These are phyloP conservation scores for Colletotrichum higginsianum DNA, from an alignment of 2,329 filamentous ascomycete species.

Conservation along the genomic window DNA sequence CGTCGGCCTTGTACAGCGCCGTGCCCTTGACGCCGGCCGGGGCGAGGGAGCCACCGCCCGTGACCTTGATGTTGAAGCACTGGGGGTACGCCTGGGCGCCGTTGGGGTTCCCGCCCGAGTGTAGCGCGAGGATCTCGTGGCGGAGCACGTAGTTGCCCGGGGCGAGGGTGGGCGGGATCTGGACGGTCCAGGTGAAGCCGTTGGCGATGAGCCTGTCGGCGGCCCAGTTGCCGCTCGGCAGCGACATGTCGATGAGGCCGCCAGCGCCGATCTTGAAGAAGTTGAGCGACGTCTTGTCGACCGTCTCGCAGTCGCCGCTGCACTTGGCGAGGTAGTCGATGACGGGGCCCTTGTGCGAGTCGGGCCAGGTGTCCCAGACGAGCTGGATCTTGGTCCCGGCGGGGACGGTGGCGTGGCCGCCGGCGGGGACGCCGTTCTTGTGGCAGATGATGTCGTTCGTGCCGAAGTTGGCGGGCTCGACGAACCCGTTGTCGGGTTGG, in stretches of 20 bases:
- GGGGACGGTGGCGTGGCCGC: slow-evolving; percentile 60
- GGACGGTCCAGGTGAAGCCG: slow-evolving; percentile 62
- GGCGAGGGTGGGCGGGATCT: slow-evolving; percentile 62
- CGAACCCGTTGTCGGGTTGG: slow-evolving; percentile 59
- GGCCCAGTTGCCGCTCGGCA: slow-evolving; percentile 67
- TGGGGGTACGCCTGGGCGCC: slow-evolving; percentile 67
- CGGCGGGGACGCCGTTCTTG: slow-evolving; percentile 57
- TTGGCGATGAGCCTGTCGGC: slow-evolving; percentile 66
- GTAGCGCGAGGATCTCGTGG: slow-evolving; percentile 70
- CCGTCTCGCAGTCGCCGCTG: slow-evolving; percentile 64
- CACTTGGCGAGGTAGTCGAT: slow-evolving; percentile 73
- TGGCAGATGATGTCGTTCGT: slow-evolving; percentile 64
- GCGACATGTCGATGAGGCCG: slow-evolving; percentile 63
- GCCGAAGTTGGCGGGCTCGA: slow-evolving; percentile 59
- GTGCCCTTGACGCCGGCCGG: slow-evolving; percentile 54
- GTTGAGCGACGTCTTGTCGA: slow-evolving; percentile 65
- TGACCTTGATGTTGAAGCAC: slow-evolving; percentile 65
- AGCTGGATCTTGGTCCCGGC: slow-evolving; percentile 73
- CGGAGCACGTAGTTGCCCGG: slow-evolving; percentile 69
- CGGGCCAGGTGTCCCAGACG: slow-evolving; percentile 77
- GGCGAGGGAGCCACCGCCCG: slow-evolving; percentile 53
- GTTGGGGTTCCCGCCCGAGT: slow-evolving; percentile 59
- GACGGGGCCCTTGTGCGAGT: slow-evolving; percentile 73
- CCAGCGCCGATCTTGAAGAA: slow-evolving; percentile 73
- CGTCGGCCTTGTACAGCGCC: slow-evolving; percentile 53